Base-by-base conservation (phyloP, 441 rosid species). In the Corymbia calophylla region DNA sequence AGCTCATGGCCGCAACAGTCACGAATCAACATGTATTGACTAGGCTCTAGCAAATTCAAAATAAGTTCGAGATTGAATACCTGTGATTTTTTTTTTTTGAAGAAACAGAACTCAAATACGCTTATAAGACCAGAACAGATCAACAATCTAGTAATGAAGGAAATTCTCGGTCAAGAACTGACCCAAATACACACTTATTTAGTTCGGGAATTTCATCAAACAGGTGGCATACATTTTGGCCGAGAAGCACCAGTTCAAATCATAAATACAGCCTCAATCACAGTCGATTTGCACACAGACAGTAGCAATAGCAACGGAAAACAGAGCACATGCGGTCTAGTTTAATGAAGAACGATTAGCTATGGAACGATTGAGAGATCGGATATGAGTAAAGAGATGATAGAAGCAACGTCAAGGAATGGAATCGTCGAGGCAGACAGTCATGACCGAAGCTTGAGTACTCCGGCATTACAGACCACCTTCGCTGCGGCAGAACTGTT, bases 141-240 rank as follows among this genome's bases (percentile, higher is more conserved):
- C 15, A 2, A 25, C n/a, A 11, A 58, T 58, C n/a, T 58, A 25
- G n/a, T 25, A 58, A 58, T 10, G 1, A 25, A 58, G 7, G 64
- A 27, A 58, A 58, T 58, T 58, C 64, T 58, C n/a, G 0, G 6
- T 25, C 64, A 58, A 58, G 64, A 58, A 58, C 64, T 10, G 1
- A 58, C 23, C 25, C 0, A 25, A 58, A 58, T 9, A 25, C n/a
- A 58, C 64, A 58, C 14, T 1, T 0, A 58, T 11, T 58, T 10
- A 25, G 64, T 58, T 9, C n/a, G 19, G 7, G 6, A 1, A 58
- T 58, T 25, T 58, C 64, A 58, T 58, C 64, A 58, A 58, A 58
- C 3, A 4, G 0, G 6, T 25, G 0, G 64, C 0, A 25, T 0
- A 4, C 64, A 25, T 23, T 25, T 10, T 3, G 29, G 64, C n/a